A percentile compares a stretch with the other conserved stretches of the same genome.
These are phyloP conservation scores for Manihot esculenta DNA, from an alignment of 441 rosid species.

Conservation along the genomic window DNA sequence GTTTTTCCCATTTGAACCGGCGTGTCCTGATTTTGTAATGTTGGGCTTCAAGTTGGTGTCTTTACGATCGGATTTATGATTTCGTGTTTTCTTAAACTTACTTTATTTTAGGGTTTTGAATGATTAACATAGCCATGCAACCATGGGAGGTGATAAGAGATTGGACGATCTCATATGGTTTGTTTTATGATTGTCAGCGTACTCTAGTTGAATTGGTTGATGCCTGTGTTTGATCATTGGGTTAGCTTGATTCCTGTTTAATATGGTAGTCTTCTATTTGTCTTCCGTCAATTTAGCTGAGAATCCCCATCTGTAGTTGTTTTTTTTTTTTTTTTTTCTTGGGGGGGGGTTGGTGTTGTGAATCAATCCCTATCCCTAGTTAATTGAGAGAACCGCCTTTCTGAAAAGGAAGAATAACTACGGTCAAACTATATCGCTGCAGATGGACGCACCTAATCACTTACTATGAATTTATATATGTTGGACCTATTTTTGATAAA, in stretches of 20 bases:
- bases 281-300: background rate
- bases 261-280: background rate
- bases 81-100: background rate
- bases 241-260: background rate
- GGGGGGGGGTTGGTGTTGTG: too few relatives aligned
- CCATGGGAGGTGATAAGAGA: background rate
- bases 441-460: background rate
- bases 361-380: too few relatives aligned
- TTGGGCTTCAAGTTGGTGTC: background rate
- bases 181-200: background rate
- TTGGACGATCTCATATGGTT: background rate
- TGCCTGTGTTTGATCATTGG: background rate
- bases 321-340: too few relatives aligned
- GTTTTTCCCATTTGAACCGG: background rate
- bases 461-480: background rate
- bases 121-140: background rate
- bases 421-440: background rate
- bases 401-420: background rate
- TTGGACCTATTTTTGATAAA: background rate
- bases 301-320: background rate
- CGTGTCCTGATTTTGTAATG: background rate
- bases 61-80: slow-evolving; percentile 6
- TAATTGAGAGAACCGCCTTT: background rate
- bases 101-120: background rate
- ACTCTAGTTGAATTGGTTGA: background rate